Evolutionary conservation across 768 basidiomycete species (phyloP), one percentile per base, ranked within the genome.

Genomic region (Kwoniella europaea): DNA sequence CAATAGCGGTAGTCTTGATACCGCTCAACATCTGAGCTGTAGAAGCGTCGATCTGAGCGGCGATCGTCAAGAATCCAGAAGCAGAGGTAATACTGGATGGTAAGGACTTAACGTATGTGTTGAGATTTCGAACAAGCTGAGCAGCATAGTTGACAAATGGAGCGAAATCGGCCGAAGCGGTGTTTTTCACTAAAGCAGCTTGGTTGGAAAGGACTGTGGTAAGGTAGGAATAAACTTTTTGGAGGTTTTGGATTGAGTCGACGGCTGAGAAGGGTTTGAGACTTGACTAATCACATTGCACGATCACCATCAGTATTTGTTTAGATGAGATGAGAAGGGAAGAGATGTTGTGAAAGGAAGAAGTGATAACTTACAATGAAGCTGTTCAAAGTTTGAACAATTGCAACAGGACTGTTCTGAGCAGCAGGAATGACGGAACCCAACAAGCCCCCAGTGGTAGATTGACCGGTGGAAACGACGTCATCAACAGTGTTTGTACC

Each of bases 1-100:
- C 68, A 20, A 20, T 10, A 20, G 59, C 41, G 20, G 55, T 63
- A 16, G 43, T 29, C 43, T 69, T 63, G 54, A 69, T 42, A 44
- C 68, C 68, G n/a, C 52, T 55, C 7, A 69, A n/a, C 68, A 69
- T 63, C 42, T 27, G 27, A 10, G 68, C 68, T 4, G 56, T 41
- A 10, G 68, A 52, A 27, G 46, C 55, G 55, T 69, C 68, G 43
- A 63, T 62, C 55, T 69, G 61, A 55, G 54, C 61, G 3, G 68
- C 68, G 16, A 69, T 57, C 16, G 68, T 56, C 15, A 69, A 56
- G 42, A 69, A 42, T 5, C 20, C 27, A 10, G 61, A 24, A n/a
- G 52, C 35, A 13, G 61, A 54, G 0, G 46, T 53, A 43, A 69
- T 63, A 53, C 35, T 44, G 6, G 53, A 24, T 16, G 68, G 68